phyloP scores from a whole-genome alignment of 768 basidiomycete species.

The Suillus sp. region DNA sequence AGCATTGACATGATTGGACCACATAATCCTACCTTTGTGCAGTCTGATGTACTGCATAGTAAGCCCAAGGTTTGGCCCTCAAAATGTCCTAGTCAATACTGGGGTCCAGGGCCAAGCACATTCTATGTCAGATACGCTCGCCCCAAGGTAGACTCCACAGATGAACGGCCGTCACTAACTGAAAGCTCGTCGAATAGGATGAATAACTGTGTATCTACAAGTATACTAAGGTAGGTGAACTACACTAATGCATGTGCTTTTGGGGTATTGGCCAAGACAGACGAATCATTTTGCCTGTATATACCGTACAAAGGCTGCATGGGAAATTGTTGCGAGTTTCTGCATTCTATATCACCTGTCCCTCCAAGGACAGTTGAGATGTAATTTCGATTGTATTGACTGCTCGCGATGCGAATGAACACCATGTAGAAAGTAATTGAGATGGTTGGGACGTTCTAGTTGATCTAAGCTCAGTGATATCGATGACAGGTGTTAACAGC shows the following conservation, averaged over 20 bases:
- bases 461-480: neutral
- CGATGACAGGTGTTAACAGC: neutral
- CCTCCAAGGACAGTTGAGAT: neutral
- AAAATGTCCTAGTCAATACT: neutral
- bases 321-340: neutral
- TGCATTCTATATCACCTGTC: neutral
- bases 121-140: neutral
- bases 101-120: neutral
- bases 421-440: conserved; percentile 19
- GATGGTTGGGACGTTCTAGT: conserved; percentile 9
- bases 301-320: neutral
- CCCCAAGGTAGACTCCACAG: too few species aligned
- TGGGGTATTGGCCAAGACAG: neutral
- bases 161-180: neutral
- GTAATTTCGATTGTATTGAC: neutral
- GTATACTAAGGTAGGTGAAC: neutral
- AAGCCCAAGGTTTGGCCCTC: neutral
- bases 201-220: neutral
- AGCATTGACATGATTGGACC: neutral
- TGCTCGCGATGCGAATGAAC: conserved; percentile 10
- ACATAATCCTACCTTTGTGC: neutral
- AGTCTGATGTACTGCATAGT: neutral
- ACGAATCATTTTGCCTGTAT: neutral
- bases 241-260: neutral
- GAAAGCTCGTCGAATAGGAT: neutral